These are phyloP conservation scores for Solanum hybrid DNA, from an alignment of 305 asterid species.

Conservation along the genomic window DNA sequence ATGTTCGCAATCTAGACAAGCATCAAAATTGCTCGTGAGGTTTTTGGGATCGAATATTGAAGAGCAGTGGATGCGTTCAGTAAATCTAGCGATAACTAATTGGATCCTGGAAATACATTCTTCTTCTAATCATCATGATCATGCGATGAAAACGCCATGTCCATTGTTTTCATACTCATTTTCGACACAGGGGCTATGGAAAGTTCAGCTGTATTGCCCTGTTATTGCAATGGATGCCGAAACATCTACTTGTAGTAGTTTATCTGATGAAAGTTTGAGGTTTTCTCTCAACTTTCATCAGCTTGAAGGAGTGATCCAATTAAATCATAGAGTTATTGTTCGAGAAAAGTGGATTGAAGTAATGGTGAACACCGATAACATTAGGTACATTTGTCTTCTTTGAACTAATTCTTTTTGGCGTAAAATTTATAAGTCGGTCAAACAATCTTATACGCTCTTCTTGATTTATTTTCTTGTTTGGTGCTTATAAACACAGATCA, in stretches of 20 bases:
- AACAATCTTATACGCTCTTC: not conserved
- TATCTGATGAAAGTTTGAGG: conserved; percentile 36
- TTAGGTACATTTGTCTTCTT: conserved; percentile 30
- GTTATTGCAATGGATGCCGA: conserved; percentile 62
- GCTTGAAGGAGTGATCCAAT: conserved; percentile 75
- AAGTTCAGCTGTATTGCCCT: conserved; percentile 74
- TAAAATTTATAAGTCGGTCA: not conserved
- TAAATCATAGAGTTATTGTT: conserved; percentile 40
- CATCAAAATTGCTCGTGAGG: conserved; percentile 28
- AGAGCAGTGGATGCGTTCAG: conserved; percentile 28
- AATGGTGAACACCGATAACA: conserved; percentile 57
- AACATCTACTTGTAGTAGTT: conserved; percentile 21
- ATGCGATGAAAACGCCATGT: conserved; percentile 26
- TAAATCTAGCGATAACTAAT: conserved; percentile 73
- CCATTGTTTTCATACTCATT: conserved; percentile 53
- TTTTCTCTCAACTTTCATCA: conserved; percentile 70
- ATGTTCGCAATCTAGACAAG: conserved; percentile 37
- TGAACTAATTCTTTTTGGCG: not conserved
- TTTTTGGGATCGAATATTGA: not conserved
- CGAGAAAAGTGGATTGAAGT: conserved; percentile 68
- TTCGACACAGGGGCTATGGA: conserved; percentile 61
- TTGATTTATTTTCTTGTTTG: not conserved
- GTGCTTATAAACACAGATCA: not conserved
- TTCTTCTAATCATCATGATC: not conserved
- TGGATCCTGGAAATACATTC: conserved; percentile 41